Evolutionary conservation across 306 rosid species (phyloP).

Genomic region (Mimosa bimucronata): DNA sequence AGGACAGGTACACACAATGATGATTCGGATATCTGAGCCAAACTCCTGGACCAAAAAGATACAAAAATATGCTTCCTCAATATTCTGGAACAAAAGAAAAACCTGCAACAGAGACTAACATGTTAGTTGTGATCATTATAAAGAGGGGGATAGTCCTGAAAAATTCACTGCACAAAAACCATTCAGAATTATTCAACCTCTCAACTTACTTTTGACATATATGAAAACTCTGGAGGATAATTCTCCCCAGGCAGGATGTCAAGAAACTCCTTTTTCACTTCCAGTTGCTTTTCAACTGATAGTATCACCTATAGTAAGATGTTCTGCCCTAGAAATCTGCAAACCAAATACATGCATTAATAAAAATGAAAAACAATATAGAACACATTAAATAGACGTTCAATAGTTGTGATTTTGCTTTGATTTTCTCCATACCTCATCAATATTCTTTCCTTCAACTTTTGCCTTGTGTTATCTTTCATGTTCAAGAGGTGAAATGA

Average conservation of each 20-base stretch:
- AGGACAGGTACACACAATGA: constrained; percentile 44
- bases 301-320: constrained; percentile 57
- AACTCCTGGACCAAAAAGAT: constrained; percentile 76
- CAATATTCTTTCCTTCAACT: constrained; percentile 38
- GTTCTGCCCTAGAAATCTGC: constrained; percentile 59
- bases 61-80: constrained; percentile 72
- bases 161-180: not conserved
- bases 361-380: not conserved
- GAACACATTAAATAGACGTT: not conserved
- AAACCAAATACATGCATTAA: constrained; percentile 17
- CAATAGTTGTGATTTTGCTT: not conserved
- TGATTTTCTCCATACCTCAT: too few species aligned
- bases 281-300: constrained; percentile 53
- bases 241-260: constrained; percentile 48
- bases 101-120: constrained; percentile 45
- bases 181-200: not conserved
- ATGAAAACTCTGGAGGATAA: constrained; percentile 65
- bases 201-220: constrained; percentile 55
- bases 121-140: not conserved
- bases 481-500: constrained; percentile 44
- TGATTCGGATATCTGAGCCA: constrained; percentile 70
- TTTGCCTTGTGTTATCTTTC: constrained; percentile 50
- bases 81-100: constrained; percentile 72
- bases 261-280: constrained; percentile 58
- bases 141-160: not conserved